A percentile compares a stretch with the other conserved stretches of the same genome.
Conservation (phyloP, 2,329 filamentous ascomycete species). For the Domatiomyces catenatus region DNA sequence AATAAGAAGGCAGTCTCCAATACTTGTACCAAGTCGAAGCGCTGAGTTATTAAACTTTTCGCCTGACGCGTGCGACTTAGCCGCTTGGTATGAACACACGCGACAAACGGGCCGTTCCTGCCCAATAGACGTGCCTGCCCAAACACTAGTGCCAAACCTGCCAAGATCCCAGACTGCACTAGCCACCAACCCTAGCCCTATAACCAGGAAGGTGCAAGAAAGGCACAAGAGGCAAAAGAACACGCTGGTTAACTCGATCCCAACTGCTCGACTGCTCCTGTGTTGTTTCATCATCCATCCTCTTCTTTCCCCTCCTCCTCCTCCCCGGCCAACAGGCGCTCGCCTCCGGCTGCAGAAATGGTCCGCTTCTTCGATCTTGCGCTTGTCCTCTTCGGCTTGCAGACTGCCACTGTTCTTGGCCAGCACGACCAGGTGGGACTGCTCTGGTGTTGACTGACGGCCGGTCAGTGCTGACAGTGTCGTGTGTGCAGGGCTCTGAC, state of each 20-base stretch:
- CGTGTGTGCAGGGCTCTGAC: not conserved
- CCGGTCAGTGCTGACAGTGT: not conserved
- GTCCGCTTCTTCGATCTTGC: slow-evolving; percentile 57
- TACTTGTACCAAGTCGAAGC: not conserved
- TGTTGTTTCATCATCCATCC: no score
- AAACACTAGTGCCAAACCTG: not conserved
- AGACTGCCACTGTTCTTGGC: slow-evolving; percentile 49
- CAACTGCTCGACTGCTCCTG: slow-evolving; percentile 1
- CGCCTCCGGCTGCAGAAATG: slow-evolving; percentile 37
- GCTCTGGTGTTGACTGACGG: not conserved
- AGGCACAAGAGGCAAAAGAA: not conserved
- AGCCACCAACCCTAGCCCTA: not conserved
- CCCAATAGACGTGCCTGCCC: not conserved
- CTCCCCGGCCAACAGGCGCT: not conserved
- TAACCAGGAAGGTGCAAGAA: not conserved
- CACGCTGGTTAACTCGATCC: no score
- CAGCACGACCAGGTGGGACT: slow-evolving; percentile 26
- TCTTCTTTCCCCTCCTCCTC: slow-evolving; percentile 3
- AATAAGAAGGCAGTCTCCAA: not conserved
- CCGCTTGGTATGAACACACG: not conserved
- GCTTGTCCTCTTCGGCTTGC: slow-evolving; percentile 55
- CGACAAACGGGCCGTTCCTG: not conserved
- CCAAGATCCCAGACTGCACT: not conserved
- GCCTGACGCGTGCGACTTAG: not conserved
- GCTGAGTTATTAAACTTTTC: not conserved